phyloP scores from a whole-genome alignment of 306 rosid species.

The Dicorynia guianensis region DNA sequence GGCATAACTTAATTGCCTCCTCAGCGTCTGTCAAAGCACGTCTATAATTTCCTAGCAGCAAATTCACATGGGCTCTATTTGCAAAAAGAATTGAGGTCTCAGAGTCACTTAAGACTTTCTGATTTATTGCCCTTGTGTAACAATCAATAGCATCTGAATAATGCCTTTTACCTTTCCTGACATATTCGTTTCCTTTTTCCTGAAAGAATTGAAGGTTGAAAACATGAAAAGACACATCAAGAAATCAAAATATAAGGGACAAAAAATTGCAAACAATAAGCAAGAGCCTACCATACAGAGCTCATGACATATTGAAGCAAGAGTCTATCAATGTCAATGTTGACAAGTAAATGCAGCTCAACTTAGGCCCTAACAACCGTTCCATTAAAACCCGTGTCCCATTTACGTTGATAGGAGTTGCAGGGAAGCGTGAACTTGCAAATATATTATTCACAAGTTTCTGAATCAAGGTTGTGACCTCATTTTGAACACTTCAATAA shows the following conservation, averaged over 20 bases:
- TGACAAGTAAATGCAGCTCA: not conserved
- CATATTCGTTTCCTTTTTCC: conserved; percentile 89
- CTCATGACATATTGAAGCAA: not conserved
- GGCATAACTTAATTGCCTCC: conserved; percentile 70
- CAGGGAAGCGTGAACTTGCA: not conserved
- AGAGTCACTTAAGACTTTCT: conserved; percentile 65
- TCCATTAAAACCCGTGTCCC: not conserved
- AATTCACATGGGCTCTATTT: conserved; percentile 86
- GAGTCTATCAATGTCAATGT: not conserved
- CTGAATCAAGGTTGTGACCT: not conserved
- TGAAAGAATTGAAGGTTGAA: conserved; percentile 41
- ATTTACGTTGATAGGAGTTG: not conserved
- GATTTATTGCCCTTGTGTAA: conserved; percentile 84
- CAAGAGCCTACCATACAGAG: too few relatives aligned
- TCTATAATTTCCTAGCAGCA: conserved; percentile 81
- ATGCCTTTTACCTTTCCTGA: conserved; percentile 82
- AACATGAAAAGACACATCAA: conserved; percentile 23
- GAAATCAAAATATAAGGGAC: not conserved
- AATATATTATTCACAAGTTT: not conserved
- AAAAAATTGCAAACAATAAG: not conserved
- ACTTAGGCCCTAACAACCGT: not conserved
- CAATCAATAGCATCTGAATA: conserved; percentile 89
- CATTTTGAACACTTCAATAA: too few relatives aligned
- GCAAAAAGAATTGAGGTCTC: conserved; percentile 72
- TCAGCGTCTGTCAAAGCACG: conserved; percentile 84